Base-by-base conservation (phyloP, 2,329 filamentous ascomycete species). In the Tolypocladium endophyticum region DNA sequence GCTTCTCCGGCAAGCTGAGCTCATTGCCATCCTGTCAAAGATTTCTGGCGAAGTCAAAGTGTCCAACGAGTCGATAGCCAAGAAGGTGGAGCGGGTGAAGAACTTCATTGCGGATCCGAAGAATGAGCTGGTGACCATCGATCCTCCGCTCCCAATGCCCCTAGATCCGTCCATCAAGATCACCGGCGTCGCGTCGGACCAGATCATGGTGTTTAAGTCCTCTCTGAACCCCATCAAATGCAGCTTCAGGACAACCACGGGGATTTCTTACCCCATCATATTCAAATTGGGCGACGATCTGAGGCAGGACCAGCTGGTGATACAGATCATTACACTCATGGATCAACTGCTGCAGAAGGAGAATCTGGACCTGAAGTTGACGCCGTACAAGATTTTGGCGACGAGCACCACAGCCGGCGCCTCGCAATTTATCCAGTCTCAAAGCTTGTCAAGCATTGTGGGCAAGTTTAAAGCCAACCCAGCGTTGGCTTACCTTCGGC, bases 271-370 rank as follows among this genome's bases (percentile, higher is more conserved):
- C 70, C 88, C 93, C 12, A 89, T 99, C 64, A 88, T 97, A 58
- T 99, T 99, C 83, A 99, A 99, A 74, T 92, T 92, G 1, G 94
- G 94, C 41, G 94, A 99, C 70, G 94, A 99, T 71, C 80, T 99
- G 57, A 89, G 94, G 18, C 94, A 99, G 74, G 94, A 99, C 70
- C 94, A 99, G 71, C 84, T 99, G 2, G 93, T 99, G 41, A 95
- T 99, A 59, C 94, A 86, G 69, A 97, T 97, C 69, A 97, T 99
- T 71, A 96, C 91, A 0, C 82, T 99, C 20, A 99, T 99, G 94
- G 94, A 99, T 68, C 90, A 93, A 61, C 84, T 99, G 1, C 81
- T 99, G 5, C 90, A 90, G 61, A 97, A 97, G 70, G 94, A 99
- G 71, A 97, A 99, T 62, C 80, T 99, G 12, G 94, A 99, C 70